Conservation (phyloP, 2,329 filamentous ascomycete species). For the Diaporthe sp. region DNA sequence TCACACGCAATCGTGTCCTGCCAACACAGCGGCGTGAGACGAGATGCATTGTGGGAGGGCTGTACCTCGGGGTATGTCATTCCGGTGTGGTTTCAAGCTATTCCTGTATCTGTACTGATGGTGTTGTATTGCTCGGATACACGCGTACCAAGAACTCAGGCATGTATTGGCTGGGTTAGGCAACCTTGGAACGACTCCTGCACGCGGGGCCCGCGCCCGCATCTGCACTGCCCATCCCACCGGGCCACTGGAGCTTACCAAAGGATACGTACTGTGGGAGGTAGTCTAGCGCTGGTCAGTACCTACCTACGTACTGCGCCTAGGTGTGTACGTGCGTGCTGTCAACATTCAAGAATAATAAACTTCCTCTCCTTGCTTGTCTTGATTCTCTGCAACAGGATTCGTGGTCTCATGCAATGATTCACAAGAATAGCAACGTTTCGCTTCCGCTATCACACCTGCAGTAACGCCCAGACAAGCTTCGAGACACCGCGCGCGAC, state of each 20-base stretch:
- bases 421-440: slow-evolving; percentile 6
- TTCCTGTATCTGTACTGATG: slow-evolving; percentile 10
- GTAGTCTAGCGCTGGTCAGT: too few species aligned
- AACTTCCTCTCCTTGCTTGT: slow-evolving; percentile 9
- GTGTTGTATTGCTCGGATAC: background rate
- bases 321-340: background rate
- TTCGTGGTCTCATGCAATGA: slow-evolving; percentile 31
- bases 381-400: slow-evolving; percentile 1
- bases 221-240: slow-evolving; percentile 11
- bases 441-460: slow-evolving; percentile 14
- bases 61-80: slow-evolving; percentile 3
- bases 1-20: slow-evolving; percentile 9
- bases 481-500: slow-evolving; percentile 37
- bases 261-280: background rate
- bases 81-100: slow-evolving; percentile 15
- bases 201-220: slow-evolving; percentile 2
- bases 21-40: background rate
- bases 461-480: slow-evolving; percentile 29
- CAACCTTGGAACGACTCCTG: background rate
- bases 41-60: background rate
- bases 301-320: too few species aligned
- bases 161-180: slow-evolving; percentile 16
- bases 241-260: slow-evolving; percentile 10
- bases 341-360: slow-evolving; percentile 29
- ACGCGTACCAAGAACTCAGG: slow-evolving; percentile 1